phyloP scores from a whole-genome alignment of 371 early-diverging fungal species.

The Rhizopus stolonifer region DNA sequence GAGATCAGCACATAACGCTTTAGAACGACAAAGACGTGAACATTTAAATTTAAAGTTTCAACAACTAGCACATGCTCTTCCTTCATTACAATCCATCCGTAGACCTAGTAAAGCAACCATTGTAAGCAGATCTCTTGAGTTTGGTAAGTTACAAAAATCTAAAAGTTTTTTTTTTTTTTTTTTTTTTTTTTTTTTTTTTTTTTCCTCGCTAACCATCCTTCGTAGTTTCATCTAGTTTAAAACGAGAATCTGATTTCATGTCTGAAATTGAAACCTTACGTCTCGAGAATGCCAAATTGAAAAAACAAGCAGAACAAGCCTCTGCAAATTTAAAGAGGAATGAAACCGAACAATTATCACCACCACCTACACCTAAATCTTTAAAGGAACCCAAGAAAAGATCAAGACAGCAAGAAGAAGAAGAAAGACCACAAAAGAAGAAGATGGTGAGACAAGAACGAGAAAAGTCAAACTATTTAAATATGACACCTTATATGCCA shows the following conservation, averaged over 20 bases:
- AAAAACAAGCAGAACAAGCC: constrained; percentile 19
- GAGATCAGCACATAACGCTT: constrained; percentile 77
- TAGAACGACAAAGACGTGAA: constrained; percentile 79
- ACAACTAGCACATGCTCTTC: constrained; percentile 74
- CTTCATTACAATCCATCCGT: constrained; percentile 67
- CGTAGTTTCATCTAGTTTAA: constrained; percentile 24
- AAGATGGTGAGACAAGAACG: constrained; percentile 16
- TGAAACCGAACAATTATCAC: constrained; percentile 15
- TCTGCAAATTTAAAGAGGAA: background rate
- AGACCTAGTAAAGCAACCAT: constrained; percentile 79
- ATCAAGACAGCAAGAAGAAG: background rate
- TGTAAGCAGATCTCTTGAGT: constrained; percentile 71
- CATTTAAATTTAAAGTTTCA: constrained; percentile 74
- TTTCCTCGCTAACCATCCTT: no score
- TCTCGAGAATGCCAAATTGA: constrained; percentile 24
- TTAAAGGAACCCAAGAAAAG: constrained; percentile 8
- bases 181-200: no score
- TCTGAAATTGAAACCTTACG: constrained; percentile 26
- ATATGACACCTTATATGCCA: no score
- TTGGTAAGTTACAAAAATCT: constrained; percentile 31
- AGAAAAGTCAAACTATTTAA: no score
- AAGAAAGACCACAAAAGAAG: constrained; percentile 11
- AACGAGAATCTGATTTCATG: constrained; percentile 21
- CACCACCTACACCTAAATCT: constrained; percentile 23
- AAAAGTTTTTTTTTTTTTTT: no score